Conservation (phyloP, 805 yeast species). For the Nakazawaea peltata region DNA sequence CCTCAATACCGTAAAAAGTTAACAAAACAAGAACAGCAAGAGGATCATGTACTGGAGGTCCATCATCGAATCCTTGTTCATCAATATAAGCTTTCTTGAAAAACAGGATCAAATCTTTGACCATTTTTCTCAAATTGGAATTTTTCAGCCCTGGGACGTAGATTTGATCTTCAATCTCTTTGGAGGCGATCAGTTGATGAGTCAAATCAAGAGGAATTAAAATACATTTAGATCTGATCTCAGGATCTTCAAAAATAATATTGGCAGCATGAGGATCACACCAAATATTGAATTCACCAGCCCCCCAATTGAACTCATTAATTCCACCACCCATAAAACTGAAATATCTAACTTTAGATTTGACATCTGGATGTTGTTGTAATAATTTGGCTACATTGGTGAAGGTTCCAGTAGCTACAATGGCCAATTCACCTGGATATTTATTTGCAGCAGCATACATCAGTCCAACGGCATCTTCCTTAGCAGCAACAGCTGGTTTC, state of each 20-base stretch:
- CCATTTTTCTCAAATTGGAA: constrained; percentile 43
- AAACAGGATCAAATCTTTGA: constrained; percentile 44
- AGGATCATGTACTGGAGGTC: constrained; percentile 82
- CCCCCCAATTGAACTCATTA: constrained; percentile 25
- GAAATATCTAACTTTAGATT: constrained; percentile 21
- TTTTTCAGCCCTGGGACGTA: constrained; percentile 21
- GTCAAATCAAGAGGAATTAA: constrained; percentile 66
- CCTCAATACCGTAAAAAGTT: constrained; percentile 26
- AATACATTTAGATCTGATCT: constrained; percentile 39
- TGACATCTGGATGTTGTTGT: constrained; percentile 22
- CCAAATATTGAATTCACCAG: constrained; percentile 70
- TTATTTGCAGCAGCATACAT: constrained; percentile 20
- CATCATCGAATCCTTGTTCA: constrained; percentile 34
- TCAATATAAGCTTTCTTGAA: constrained; percentile 38
- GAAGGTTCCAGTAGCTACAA: constrained; percentile 33
- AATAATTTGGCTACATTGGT: constrained; percentile 30
- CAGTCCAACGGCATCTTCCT: constrained; percentile 16
- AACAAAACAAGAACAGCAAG: constrained; percentile 56
- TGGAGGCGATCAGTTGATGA: constrained; percentile 50
- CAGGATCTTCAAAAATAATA: constrained; percentile 38
- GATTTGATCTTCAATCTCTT: constrained; percentile 29
- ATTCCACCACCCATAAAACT: constrained; percentile 36
- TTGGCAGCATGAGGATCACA: constrained; percentile 74
- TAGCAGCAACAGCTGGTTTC: constrained; percentile 23
- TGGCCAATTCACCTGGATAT: constrained; percentile 21